Evolutionary conservation across 495 filamentous ascomycete species (phyloP).

Genomic region (Sphaerosporella brunnea): DNA sequence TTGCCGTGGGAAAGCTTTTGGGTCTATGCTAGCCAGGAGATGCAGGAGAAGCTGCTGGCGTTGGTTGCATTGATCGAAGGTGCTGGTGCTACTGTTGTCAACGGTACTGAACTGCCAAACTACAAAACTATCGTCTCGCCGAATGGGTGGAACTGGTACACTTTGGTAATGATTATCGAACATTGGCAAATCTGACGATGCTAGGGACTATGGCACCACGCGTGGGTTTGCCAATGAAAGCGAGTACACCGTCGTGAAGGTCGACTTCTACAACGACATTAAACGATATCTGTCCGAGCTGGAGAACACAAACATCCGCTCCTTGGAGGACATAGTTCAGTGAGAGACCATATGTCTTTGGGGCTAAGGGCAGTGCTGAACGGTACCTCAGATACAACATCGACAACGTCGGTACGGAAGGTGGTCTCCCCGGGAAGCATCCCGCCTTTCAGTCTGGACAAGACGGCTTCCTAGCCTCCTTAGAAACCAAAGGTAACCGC

Average conservation of each 20-base stretch:
- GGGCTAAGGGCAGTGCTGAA: too few relatives aligned
- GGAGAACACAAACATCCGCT: slow-evolving; percentile 42
- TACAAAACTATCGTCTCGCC: slow-evolving; percentile 43
- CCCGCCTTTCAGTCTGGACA: slow-evolving; percentile 56
- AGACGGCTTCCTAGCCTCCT: slow-evolving; percentile 45
- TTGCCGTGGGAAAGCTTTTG: slow-evolving; percentile 56
- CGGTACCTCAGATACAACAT: slow-evolving; percentile 40
- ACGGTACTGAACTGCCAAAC: slow-evolving; percentile 48
- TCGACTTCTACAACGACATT: slow-evolving; percentile 65
- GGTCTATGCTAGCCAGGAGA: slow-evolving; percentile 36
- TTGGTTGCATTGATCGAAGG: slow-evolving; percentile 37
- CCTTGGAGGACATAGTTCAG: slow-evolving; percentile 45
- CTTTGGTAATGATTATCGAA: too few relatives aligned
- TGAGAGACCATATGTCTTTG: too few relatives aligned
- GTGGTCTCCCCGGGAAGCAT: slow-evolving; percentile 42
- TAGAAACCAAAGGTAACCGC: slow-evolving; percentile 41
- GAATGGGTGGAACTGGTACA: slow-evolving; percentile 53
- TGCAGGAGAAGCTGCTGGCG: slow-evolving; percentile 35
- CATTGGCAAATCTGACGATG: too few relatives aligned
- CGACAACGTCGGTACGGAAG: slow-evolving; percentile 48
- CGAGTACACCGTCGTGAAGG: slow-evolving; percentile 53
- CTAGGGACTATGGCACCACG: slow-evolving; percentile 47
- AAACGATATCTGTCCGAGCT: slow-evolving; percentile 46
- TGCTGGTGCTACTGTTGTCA: slow-evolving; percentile 51
- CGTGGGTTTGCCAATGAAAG: slow-evolving; percentile 49